Evolutionary conservation across 2,329 filamentous ascomycete species (phyloP).

Genomic region (Penicillium italicum): DNA sequence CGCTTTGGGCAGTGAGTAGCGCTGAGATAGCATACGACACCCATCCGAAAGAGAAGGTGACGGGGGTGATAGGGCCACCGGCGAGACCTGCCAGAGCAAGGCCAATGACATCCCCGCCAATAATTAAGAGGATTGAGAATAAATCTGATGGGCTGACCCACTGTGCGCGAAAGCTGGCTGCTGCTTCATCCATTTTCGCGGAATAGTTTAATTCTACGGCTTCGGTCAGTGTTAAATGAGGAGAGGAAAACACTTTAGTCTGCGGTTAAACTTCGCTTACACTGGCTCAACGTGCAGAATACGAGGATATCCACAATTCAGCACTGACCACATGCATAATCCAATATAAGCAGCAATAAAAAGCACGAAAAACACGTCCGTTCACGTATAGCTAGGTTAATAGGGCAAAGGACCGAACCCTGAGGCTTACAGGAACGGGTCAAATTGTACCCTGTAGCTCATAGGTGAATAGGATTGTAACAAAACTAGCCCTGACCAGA

Average conservation of each 20-base stretch:
- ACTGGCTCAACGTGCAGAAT: background rate
- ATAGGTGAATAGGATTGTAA: background rate
- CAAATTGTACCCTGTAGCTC: background rate
- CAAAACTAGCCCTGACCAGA: background rate
- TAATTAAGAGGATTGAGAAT: conserved; percentile 35
- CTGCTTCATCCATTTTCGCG: background rate
- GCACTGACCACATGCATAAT: background rate
- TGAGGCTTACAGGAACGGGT: background rate
- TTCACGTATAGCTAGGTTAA: background rate
- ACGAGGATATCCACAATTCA: background rate
- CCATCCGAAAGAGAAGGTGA: conserved; percentile 43
- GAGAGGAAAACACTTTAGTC: background rate
- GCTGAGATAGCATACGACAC: conserved; percentile 36
- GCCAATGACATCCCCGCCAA: conserved; percentile 37
- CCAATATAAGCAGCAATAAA: background rate
- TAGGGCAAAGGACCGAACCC: background rate
- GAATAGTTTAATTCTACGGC: background rate
- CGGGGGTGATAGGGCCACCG: conserved; percentile 28
- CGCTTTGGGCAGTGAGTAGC: conserved; percentile 31
- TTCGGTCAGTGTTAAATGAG: background rate
- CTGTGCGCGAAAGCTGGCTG: background rate
- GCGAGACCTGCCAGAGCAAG: conserved; percentile 35
- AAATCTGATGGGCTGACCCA: conserved; percentile 25
- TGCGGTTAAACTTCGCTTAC: background rate
- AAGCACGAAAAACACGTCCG: background rate